Base-by-base conservation (phyloP, 2,329 filamentous ascomycete genomes). In the Rhinocladiella similis region DNA sequence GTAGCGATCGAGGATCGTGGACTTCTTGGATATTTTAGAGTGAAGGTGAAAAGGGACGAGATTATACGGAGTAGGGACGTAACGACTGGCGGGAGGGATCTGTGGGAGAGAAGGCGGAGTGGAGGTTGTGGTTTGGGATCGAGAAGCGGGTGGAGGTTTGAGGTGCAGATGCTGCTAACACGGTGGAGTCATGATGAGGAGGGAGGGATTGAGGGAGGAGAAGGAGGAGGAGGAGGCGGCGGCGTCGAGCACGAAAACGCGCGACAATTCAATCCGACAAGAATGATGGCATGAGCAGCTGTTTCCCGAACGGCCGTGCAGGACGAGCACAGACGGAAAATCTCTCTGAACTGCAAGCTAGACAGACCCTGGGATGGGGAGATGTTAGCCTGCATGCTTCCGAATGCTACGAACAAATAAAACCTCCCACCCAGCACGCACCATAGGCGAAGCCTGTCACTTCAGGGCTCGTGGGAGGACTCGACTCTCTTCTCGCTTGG, bases 251-350 rank as follows among this genome's bases (percentile, higher is more conserved):
- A 39, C 33, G 47, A 50, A 18, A 39, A 50, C 12, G 33, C 50
- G 39, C 25, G 50, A 52, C 36, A 45, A 25, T 14, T 5, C 47
- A 36, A 38, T n/a, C 38, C n/a, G 35, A 18, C n/a, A n/a, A 36
- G 27, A 19, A 18, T 12, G 47, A 50, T 29, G 20, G 39, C 33
- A 38, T 22, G 29, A 35, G 42, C 25, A 46, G 50, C 50, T 39
- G 41, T 20, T 36, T 54, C 52, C 52, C 52, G 52, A 54, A 55
- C 53, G 53, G 35, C 53, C 53, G 53, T 50, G 53, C 53, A 55
- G 47, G 19, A 39, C 27, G 20, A 46, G 50, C 50, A 46, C 50
- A 52, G 39, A 36, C 50, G 33, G 27, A 43, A 20, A 46, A 46
- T 46, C 43, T 27, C 43, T 46, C 38, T 41, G 18, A 5, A 25